phyloP scores from a whole-genome alignment of 2,329 filamentous ascomycete genomes.

The Diplodia mutila region DNA sequence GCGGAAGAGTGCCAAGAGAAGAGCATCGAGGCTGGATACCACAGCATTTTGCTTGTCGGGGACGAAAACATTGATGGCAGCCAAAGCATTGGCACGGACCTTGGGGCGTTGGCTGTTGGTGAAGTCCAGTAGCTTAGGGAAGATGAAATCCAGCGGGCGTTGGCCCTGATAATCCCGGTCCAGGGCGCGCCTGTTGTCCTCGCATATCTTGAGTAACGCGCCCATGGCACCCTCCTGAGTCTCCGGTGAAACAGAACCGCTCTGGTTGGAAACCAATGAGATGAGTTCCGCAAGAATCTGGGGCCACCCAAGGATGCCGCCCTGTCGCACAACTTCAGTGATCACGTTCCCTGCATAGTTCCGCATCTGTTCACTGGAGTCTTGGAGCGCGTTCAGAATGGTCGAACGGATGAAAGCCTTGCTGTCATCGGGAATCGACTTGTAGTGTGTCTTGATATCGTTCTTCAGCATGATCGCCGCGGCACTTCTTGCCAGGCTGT shows the following conservation, averaged over 20 bases:
- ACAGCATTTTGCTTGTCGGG: slow-evolving; percentile 82
- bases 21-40: slow-evolving; percentile 75
- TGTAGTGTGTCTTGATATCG: slow-evolving; percentile 77
- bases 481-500: slow-evolving; percentile 79
- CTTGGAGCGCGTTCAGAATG: slow-evolving; percentile 78
- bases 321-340: slow-evolving; percentile 83
- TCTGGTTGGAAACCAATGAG: slow-evolving; percentile 73
- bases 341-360: slow-evolving; percentile 91
- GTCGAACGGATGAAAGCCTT: slow-evolving; percentile 78
- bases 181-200: slow-evolving; percentile 87
- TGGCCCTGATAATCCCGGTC: slow-evolving; percentile 88
- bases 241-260: slow-evolving; percentile 67
- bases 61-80: slow-evolving; percentile 89
- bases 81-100: slow-evolving; percentile 78
- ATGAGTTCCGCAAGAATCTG: slow-evolving; percentile 84
- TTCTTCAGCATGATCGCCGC: slow-evolving; percentile 97
- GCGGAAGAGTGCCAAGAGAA: slow-evolving; percentile 81
- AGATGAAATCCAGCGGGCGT: slow-evolving; percentile 81
- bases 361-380: slow-evolving; percentile 79
- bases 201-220: slow-evolving; percentile 91
- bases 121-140: slow-evolving; percentile 88
- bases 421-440: slow-evolving; percentile 73
- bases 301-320: slow-evolving; percentile 88
- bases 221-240: slow-evolving; percentile 93
- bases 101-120: slow-evolving; percentile 75